A percentile compares a stretch with the other conserved stretches of the same genome.
These are phyloP conservation scores for Circinella umbellata DNA, from an alignment of 371 early-diverging fungal genomes.

Conservation along the genomic window DNA sequence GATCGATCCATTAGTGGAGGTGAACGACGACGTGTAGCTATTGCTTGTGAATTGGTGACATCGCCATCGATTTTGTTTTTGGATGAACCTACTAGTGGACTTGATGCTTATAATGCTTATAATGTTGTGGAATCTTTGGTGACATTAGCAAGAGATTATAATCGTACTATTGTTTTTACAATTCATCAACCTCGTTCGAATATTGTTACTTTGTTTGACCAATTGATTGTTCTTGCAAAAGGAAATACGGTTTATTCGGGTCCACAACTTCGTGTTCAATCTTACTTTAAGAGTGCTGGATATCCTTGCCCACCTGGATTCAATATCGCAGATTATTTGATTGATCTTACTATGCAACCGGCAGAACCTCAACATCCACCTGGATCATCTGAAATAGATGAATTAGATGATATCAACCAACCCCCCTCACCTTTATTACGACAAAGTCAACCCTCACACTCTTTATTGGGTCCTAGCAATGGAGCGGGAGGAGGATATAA, in stretches of 20 bases:
- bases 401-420: slow-evolving; percentile 1
- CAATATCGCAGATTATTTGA: slow-evolving; percentile 91
- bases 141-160: slow-evolving; percentile 77
- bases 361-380: slow-evolving; percentile 22
- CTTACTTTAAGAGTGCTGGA: slow-evolving; percentile 73
- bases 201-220: slow-evolving; percentile 90
- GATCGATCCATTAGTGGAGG: slow-evolving; percentile 86
- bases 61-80: slow-evolving; percentile 90
- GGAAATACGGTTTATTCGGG: slow-evolving; percentile 88
- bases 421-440: background rate
- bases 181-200: slow-evolving; percentile 97
- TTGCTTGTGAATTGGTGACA: slow-evolving; percentile 88
- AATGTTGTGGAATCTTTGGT: slow-evolving; percentile 89
- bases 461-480: background rate
- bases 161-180: slow-evolving; percentile 90
- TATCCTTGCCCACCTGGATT: slow-evolving; percentile 87
- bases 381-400: slow-evolving; percentile 1
- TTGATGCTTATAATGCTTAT: slow-evolving; percentile 92
- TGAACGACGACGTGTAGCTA: slow-evolving; percentile 84
- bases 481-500: background rate
- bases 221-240: slow-evolving; percentile 83
- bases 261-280: slow-evolving; percentile 48
- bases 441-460: background rate
- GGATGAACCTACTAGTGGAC: slow-evolving; percentile 95
- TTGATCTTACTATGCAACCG: slow-evolving; percentile 79